A percentile compares a stretch with the other conserved stretches of the same genome.
phyloP scores from a whole-genome alignment of 139 green algal species.

The Tetradesmus obliquus region DNA sequence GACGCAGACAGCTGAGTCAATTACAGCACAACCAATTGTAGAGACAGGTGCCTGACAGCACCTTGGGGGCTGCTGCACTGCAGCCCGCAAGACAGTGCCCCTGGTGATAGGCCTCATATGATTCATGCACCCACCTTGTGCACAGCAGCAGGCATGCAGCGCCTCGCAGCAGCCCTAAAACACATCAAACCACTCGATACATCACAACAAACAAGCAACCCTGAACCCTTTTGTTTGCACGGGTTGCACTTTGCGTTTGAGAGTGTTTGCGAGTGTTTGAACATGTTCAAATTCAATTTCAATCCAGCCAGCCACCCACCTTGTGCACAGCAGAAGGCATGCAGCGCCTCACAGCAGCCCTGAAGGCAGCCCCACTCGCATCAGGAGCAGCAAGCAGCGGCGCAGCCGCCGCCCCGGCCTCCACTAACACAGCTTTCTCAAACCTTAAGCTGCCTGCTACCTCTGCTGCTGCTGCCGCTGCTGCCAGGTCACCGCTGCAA shows the following conservation, averaged over 20 bases:
- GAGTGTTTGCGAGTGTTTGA: no score
- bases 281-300: neutral
- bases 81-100: no score
- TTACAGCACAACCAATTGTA: no score
- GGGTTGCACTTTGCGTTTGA: no score
- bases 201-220: no score
- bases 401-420: neutral
- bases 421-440: neutral
- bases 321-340: conserved; percentile 42
- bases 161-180: conserved; percentile 28
- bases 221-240: no score
- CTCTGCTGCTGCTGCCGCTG: neutral
- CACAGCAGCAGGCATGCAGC: conserved; percentile 57
- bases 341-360: conserved; percentile 48
- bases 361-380: conserved; percentile 1
- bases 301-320: neutral
- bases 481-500: neutral
- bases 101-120: no score
- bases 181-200: neutral
- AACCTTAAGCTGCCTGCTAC: neutral
- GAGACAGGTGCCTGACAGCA: no score
- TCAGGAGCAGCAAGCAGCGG: conserved; percentile 4
- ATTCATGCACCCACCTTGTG: conserved; percentile 45
- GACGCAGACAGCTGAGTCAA: neutral
- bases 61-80: no score